Evolutionary conservation across 2,329 filamentous ascomycete species (phyloP).

Genomic region (Diaporthe aspalathi): DNA sequence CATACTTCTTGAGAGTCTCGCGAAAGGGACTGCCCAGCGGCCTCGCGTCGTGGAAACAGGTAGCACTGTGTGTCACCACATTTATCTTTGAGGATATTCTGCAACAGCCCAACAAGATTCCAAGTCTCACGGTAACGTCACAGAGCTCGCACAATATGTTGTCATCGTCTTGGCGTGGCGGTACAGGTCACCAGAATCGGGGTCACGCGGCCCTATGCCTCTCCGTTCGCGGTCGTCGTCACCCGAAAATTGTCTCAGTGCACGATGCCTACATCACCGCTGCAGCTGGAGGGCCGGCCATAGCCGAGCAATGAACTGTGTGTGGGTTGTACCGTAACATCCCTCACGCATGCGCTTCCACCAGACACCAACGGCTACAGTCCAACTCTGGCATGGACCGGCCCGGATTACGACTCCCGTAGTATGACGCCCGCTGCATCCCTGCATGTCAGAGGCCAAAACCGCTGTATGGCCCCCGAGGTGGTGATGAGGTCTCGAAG

Average conservation of each 20-base stretch:
- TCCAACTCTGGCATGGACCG: neutral
- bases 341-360: neutral
- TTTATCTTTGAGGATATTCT: neutral
- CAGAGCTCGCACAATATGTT: neutral
- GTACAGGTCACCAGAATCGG: neutral
- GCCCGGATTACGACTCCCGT: neutral
- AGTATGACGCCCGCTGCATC: neutral
- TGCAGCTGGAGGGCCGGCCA: neutral
- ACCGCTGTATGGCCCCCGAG: neutral
- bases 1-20: neutral
- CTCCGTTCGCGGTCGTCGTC: neutral
- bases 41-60: neutral
- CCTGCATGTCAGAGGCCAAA: neutral
- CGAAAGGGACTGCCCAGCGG: neutral
- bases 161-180: conserved; percentile 28
- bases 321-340: neutral
- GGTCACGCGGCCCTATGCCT: conserved; percentile 9
- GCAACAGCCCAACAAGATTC: neutral
- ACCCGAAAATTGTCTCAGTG: neutral
- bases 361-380: neutral
- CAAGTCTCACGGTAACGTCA: conserved; percentile 7
- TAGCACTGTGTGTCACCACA: neutral
- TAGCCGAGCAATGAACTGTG: neutral
- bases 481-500: neutral
- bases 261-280: neutral